Evolutionary conservation across 106 monocot species (phyloP), one percentile per base, ranked within the genome.

Genomic region (Dioscorea dumetorum): DNA sequence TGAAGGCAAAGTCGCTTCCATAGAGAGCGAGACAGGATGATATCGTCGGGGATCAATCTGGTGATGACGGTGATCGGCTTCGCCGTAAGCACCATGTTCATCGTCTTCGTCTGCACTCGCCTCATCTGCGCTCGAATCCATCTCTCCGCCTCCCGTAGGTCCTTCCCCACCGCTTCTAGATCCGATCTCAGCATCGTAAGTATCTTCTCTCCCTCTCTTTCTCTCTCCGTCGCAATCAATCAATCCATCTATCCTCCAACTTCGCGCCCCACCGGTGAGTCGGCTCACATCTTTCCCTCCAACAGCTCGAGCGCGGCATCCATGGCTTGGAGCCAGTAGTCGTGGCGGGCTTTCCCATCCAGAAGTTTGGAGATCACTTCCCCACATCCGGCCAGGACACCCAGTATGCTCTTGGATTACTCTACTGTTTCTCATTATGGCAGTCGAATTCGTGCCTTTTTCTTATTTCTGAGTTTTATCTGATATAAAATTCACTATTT

Each of bases 11-110:
- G 41, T 28, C 3, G 28, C 41, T 41, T 10, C 41, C 41, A 41
- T 41, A 33, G 0, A 16, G 56, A 19, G 22, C 51, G 15, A 61
- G 32, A 41, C 21, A 69, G 21, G 67, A 75, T 80, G 80, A 74
- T 80, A 32, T 75, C 78, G 33, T 4, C 71, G 50, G 86, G 86
- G 73, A 33, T 73, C 22, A 90, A 86, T 65, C 75, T 86, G 60
- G 90, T 86, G 76, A 78, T 90, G 86, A 83, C 83, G 66, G 86
- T 90, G 59, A 78, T 86, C 48, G 86, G 90, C 28, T 90, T 90
- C 72, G 72, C 83, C 56, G 83, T 86, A 48, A 86, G 90, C 83
- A 71, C 73, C 33, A 86, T 86, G 78, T 90, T 90, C 73, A 90
- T 90, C 52, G 83, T 90, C 23, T 90, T 86, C 73, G 86, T 90